These are phyloP conservation scores for Strobilomyces dryophilus DNA, from an alignment of 768 basidiomycete species.

Conservation along the genomic window DNA sequence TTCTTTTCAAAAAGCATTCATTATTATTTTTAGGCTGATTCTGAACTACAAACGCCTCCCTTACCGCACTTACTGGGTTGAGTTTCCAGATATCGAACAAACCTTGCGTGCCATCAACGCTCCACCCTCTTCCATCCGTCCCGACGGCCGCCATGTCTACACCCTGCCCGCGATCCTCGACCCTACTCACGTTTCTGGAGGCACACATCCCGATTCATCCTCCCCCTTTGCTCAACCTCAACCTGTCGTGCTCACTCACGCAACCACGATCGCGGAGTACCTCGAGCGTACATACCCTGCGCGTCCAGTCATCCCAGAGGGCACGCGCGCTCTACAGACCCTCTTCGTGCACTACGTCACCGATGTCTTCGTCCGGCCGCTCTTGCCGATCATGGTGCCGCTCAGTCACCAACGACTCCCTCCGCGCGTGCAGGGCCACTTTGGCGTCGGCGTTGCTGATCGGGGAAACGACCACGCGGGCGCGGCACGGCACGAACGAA, in stretches of 20 bases:
- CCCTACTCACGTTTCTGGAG: conserved; percentile 27
- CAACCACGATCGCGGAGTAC: conserved; percentile 65
- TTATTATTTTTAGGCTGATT: conserved; percentile 47
- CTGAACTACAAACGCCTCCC: conserved; percentile 74
- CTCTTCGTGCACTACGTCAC: conserved; percentile 70
- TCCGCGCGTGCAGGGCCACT: conserved; percentile 49
- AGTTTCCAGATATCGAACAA: conserved; percentile 63
- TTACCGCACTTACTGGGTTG: conserved; percentile 67
- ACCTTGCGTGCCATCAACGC: conserved; percentile 57
- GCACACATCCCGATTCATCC: neutral
- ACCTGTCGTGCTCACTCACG: conserved; percentile 55
- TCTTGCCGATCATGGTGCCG: conserved; percentile 68
- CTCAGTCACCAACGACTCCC: conserved; percentile 60
- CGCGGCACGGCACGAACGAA: conserved; percentile 21
- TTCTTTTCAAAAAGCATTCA: neutral
- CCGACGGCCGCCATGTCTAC: conserved; percentile 60
- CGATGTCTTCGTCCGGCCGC: conserved; percentile 59
- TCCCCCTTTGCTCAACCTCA: conserved; percentile 31
- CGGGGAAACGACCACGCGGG: neutral
- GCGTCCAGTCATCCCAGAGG: conserved; percentile 67
- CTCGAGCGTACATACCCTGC: conserved; percentile 66
- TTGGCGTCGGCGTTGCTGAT: conserved; percentile 25
- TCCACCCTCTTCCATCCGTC: conserved; percentile 47
- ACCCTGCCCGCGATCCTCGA: conserved; percentile 69
- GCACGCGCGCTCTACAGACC: conserved; percentile 61